Percentiles rank a stretch among this genome's conserved stretches.
Conservation (phyloP, 2,329 filamentous ascomycete species). For the Claviceps purpurea region DNA sequence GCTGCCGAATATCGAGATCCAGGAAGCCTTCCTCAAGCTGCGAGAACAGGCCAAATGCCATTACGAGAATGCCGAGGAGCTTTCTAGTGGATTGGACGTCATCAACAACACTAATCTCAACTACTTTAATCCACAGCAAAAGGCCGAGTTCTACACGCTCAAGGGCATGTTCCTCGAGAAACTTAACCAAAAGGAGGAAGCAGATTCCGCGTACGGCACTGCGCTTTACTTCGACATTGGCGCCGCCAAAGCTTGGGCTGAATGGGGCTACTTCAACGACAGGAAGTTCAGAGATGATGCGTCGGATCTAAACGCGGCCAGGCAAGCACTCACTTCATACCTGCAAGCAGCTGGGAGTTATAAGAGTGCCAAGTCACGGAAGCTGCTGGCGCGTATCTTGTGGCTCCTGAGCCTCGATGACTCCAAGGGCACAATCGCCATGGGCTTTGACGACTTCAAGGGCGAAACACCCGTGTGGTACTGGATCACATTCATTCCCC, state of each 20-base stretch:
- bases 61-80: conserved; percentile 87
- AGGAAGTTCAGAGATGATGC: conserved; percentile 89
- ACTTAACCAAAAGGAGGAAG: conserved; percentile 77
- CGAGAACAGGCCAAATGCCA: conserved; percentile 98
- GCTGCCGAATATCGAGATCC: conserved; percentile 97
- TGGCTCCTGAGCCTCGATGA: conserved; percentile 95
- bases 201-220: conserved; percentile 86
- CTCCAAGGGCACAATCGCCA: conserved; percentile 65
- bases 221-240: conserved; percentile 93
- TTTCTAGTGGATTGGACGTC: conserved; percentile 86
- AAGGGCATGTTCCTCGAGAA: conserved; percentile 99
- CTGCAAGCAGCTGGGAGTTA: conserved; percentile 91
- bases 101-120: conserved; percentile 99
- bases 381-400: conserved; percentile 81
- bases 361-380: conserved; percentile 93
- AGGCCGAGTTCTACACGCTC: conserved; percentile 96
- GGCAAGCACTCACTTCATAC: conserved; percentile 90
- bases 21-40: conserved; percentile 95
- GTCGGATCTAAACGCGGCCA: conserved; percentile 65
- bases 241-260: conserved; percentile 93
- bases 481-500: conserved; percentile 98
- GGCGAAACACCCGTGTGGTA: conserved; percentile 98
- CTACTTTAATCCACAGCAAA: conserved; percentile 92
- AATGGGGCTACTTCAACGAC: conserved; percentile 98
- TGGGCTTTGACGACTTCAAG: conserved; percentile 91